Evolutionary conservation across 208 protist species (phyloP).

Genomic region (Trypanosoma congolense): DNA sequence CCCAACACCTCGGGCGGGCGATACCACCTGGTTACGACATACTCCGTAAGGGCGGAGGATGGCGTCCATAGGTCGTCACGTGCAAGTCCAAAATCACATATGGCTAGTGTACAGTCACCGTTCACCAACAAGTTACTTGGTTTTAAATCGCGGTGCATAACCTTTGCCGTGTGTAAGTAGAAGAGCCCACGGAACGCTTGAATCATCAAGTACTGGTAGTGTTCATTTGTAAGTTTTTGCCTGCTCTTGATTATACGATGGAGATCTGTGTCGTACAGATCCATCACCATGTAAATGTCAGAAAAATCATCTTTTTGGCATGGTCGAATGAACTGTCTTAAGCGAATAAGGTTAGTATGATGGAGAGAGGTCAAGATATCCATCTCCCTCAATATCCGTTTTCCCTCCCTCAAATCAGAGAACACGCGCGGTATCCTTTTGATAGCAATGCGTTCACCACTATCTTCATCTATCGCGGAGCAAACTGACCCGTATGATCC

Average conservation of each 20-base stretch:
- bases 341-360: constrained; percentile 91
- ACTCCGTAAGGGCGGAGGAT: constrained; percentile 89
- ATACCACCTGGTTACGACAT: constrained; percentile 99
- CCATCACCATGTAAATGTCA: constrained; percentile 89
- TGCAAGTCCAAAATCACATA: constrained; percentile 92
- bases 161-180: constrained; percentile 95
- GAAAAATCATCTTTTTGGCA: constrained; percentile 61
- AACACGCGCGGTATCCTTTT: constrained; percentile 97
- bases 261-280: constrained; percentile 96
- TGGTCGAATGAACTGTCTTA: constrained; percentile 85
- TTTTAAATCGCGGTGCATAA: constrained; percentile 96
- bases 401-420: constrained; percentile 92
- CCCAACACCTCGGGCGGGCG: constrained; percentile 98
- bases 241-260: constrained; percentile 95
- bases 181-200: constrained; percentile 95
- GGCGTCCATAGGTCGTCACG: constrained; percentile 67
- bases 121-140: constrained; percentile 95
- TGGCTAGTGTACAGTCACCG: constrained; percentile 91
- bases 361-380: constrained; percentile 91
- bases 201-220: constrained; percentile 98
- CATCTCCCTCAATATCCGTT: constrained; percentile 96
- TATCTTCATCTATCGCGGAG: constrained; percentile 51
- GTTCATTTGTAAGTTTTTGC: constrained; percentile 94
- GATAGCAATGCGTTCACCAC: constrained; percentile 91
- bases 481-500: constrained; percentile 88